Evolutionary conservation across 331 rosid genomes (phyloP), one percentile per base, ranked within the genome.

Genomic region (Quercus phellos): DNA sequence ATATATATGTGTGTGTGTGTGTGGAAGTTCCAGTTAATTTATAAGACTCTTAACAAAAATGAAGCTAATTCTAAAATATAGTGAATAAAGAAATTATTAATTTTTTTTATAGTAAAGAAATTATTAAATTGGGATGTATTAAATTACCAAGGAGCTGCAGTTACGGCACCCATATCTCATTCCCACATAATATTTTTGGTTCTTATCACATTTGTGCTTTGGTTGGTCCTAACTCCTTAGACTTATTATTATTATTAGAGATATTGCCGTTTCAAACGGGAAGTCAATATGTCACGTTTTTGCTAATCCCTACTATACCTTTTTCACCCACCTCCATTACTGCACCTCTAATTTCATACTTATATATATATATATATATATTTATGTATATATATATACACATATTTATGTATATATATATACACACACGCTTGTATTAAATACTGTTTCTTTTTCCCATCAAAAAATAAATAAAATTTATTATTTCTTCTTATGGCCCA

Each of bases 181-280:
- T 74, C 58, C 64, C 12, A 58, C 55, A 67, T 68, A 46, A 50
- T 73, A 55, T 68, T 73, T 77, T 68, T 51, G 22, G 35, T 50
- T 78, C 66, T 78, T 76, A 72, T 81, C 81, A 38, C 68, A 69
- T 68, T 75, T 55, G 22, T 12, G 22, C 43, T 77, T 80, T 67
- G 53, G 74, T 24, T 26, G 8, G 32, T 32, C 63, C 74, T 51
- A 46, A 43, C 46, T 38, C 46, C 46, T 8, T 38, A 4, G 8
- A 4, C 18, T 46, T 46, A 12, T 46, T 46, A 38, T 38, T 38
- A 12, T 46, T 46, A 46, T 46, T 3, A 18, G 16, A 17, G 55
- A 53, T 72, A 43, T 70, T 75, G 82, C 89, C 83, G 77, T 82
- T 87, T 73, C 74, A 70, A 54, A 55, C 81, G 86, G 79, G 51